A percentile compares a stretch with the other conserved stretches of the same genome.
These are phyloP conservation scores for Sarcocystis neurona DNA, from an alignment of 169 alveolate species.

Conservation along the genomic window DNA sequence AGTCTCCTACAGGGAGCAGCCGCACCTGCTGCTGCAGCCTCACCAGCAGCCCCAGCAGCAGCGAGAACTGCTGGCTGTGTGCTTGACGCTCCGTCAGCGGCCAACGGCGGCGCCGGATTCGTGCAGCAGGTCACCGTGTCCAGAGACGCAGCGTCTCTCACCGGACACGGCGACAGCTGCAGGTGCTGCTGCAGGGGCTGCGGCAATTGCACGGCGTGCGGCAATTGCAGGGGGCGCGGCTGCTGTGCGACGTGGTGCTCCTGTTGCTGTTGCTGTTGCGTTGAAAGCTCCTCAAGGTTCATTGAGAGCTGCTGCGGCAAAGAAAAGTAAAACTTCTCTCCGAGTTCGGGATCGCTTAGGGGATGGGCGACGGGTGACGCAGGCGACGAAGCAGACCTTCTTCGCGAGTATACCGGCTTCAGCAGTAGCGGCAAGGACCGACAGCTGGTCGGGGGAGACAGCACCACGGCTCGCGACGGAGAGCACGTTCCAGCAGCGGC, in stretches of 20 bases:
- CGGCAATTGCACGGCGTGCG: slow-evolving; percentile 21
- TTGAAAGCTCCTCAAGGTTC: neutral
- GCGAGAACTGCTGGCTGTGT: neutral
- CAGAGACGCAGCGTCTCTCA: slow-evolving; percentile 17
- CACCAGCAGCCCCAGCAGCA: slow-evolving; percentile 17
- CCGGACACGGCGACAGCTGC: slow-evolving; percentile 11
- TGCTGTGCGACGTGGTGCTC: neutral
- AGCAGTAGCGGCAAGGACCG: slow-evolving; percentile 24
- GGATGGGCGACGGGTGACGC: slow-evolving; percentile 1
- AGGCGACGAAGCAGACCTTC: neutral
- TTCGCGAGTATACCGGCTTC: neutral
- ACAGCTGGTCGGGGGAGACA: too few relatives aligned
- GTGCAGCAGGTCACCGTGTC: slow-evolving; percentile 8
- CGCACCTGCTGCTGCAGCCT: slow-evolving; percentile 42
- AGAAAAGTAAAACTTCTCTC: neutral
- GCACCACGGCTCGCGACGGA: too few relatives aligned
- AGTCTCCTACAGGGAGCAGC: too few relatives aligned
- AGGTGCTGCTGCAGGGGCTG: slow-evolving; percentile 48
- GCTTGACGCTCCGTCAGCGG: neutral
- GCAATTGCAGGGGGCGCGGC: slow-evolving; percentile 39
- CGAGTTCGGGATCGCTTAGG: neutral
- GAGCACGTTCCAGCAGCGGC: too few relatives aligned
- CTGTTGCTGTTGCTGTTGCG: slow-evolving; percentile 22
- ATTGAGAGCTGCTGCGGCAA: neutral
- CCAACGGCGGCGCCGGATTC: neutral